These are phyloP conservation scores for Calonectria fujianensis DNA, from an alignment of 2,329 filamentous ascomycete species.

Conservation along the genomic window DNA sequence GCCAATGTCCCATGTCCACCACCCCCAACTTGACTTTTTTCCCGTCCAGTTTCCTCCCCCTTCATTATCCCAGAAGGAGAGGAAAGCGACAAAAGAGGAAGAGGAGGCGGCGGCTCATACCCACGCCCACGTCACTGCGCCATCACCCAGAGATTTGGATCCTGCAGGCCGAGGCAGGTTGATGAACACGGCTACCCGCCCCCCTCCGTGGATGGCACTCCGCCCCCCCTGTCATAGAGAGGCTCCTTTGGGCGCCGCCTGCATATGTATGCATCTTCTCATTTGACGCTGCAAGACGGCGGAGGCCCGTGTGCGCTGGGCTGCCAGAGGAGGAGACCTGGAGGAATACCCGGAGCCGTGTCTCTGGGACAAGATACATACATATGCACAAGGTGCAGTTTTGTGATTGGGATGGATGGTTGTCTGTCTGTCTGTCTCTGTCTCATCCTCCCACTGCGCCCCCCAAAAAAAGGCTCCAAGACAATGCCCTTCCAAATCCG, in stretches of 20 bases:
- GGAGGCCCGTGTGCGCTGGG: conserved; percentile 11
- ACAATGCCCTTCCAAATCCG: background rate
- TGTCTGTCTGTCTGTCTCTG: background rate
- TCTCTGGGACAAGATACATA: conserved; percentile 9
- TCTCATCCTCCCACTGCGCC: background rate
- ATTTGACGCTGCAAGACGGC: background rate
- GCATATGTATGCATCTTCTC: conserved; percentile 6
- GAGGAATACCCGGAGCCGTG: conserved; percentile 11
- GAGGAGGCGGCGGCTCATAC: background rate
- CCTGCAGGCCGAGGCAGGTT: background rate
- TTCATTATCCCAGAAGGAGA: background rate
- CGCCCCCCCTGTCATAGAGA: background rate
- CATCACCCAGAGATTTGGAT: conserved; percentile 20
- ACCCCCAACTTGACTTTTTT: background rate
- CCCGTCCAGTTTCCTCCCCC: conserved; percentile 16
- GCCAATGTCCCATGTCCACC: background rate
- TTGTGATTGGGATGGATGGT: background rate
- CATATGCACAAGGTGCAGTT: background rate
- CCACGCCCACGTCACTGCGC: conserved; percentile 6
- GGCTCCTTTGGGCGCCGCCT: conserved; percentile 1
- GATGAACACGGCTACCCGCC: background rate
- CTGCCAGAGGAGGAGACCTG: background rate
- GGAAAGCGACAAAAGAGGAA: background rate
- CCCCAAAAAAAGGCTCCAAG: background rate
- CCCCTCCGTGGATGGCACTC: background rate